Evolutionary conservation across 2,329 filamentous ascomycete genomes (phyloP).

Genomic region (Aspergillus floridensis): DNA sequence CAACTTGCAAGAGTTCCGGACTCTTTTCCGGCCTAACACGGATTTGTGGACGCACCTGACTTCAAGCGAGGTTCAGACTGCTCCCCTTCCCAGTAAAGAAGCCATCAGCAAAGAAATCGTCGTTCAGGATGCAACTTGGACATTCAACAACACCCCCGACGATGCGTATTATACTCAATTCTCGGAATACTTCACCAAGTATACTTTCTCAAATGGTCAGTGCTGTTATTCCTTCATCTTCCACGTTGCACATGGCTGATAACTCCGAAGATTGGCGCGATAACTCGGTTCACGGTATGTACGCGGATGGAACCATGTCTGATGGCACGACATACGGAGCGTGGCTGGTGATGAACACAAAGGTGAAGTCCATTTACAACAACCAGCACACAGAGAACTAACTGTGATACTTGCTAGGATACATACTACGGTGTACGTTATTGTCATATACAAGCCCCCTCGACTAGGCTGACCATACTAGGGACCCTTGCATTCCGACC

Average conservation of each 20-base stretch:
- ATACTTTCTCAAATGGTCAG: constrained; percentile 56
- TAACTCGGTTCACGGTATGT: constrained; percentile 57
- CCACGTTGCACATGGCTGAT: neutral
- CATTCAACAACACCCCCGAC: constrained; percentile 53
- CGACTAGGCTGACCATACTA: constrained; percentile 6
- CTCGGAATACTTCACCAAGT: constrained; percentile 65
- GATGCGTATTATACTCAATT: constrained; percentile 57
- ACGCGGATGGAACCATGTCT: constrained; percentile 52
- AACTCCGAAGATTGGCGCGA: constrained; percentile 48
- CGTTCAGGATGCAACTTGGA: constrained; percentile 65
- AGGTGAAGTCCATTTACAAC: constrained; percentile 46
- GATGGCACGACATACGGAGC: constrained; percentile 55
- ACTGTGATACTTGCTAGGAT: constrained; percentile 17
- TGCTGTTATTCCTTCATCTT: neutral
- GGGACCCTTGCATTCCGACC: constrained; percentile 61
- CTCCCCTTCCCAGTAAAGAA: constrained; percentile 48
- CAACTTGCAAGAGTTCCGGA: constrained; percentile 61
- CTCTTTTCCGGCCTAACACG: constrained; percentile 59
- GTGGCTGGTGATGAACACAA: constrained; percentile 64
- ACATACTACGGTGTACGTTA: constrained; percentile 28
- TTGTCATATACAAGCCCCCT: neutral
- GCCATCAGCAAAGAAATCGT: constrained; percentile 43
- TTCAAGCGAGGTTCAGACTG: constrained; percentile 56
- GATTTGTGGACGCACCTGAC: constrained; percentile 61
- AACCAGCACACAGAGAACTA: neutral